Base-by-base conservation (phyloP, 106 monocot species). In the Agapanthus africanus region DNA sequence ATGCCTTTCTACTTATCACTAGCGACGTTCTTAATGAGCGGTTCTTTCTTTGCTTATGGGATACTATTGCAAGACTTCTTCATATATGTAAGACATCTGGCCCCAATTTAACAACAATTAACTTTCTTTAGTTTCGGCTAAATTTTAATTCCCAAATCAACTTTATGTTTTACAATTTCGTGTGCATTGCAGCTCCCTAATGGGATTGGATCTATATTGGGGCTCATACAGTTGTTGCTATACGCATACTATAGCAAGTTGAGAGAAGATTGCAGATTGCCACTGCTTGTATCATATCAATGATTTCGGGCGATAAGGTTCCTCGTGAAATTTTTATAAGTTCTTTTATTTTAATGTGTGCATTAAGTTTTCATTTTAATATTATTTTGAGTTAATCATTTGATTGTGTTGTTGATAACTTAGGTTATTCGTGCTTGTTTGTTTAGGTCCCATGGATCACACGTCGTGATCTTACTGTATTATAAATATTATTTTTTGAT, bases 1-100 rank as follows among this genome's bases (percentile, higher is more conserved):
- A 90, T 90, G 90, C 90, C 90, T 21, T 86, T 90, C 74, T 86
- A 85, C 68, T 67, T 90, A 11, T 90, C 90, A 13, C 68, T 90
- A 15, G 76, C 85, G 7, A 90, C 85, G 18, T 90, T 90, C 76
- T 73, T 90, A 40, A 90, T 90, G 90, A 90, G 90, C 54, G 44
- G 80, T 18, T 85, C 90, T 7, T 90, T 90, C 83, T 90, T 90
- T 69, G 85, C 80, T 7, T 90, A 90, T 52, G 90, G 90, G 36
- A 59, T 83, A 80, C 61, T 90, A 8, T 19, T 80, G 63, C 73
- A 83, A 35, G 90, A 90, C 73, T 83, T 83, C 76, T 90, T 83
- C 80, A 78, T 90, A 61, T 90, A 86, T 83, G 90, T 90, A 86
- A 80, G 83, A 54, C 1, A 13, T 22, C 25, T 38, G 36, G 73